phyloP scores from a whole-genome alignment of 2,329 filamentous ascomycete genomes.

The Leptographium wingfieldii region DNA sequence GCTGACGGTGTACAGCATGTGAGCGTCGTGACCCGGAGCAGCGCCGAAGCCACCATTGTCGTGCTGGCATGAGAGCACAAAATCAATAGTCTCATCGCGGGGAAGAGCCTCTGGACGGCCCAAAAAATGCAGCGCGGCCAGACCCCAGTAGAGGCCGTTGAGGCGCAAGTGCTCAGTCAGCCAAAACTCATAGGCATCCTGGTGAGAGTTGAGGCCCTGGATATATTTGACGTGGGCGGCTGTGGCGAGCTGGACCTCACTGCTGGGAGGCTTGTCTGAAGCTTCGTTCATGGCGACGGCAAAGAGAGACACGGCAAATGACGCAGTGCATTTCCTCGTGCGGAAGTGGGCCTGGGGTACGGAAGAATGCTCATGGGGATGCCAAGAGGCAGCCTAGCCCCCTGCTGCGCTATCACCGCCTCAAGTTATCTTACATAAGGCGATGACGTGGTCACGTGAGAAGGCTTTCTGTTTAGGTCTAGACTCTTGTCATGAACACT shows the following conservation, averaged over 20 bases:
- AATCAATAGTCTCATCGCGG: slow-evolving; percentile 69
- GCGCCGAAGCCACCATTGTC: slow-evolving; percentile 85
- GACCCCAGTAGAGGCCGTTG: slow-evolving; percentile 93
- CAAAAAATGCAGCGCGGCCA: slow-evolving; percentile 78
- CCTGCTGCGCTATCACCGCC: not conserved
- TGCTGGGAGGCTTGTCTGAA: slow-evolving; percentile 24
- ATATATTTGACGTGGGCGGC: slow-evolving; percentile 78
- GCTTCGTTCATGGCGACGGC: slow-evolving; percentile 19
- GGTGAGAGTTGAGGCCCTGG: slow-evolving; percentile 78
- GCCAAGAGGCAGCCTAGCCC: not conserved
- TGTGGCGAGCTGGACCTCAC: slow-evolving; percentile 30
- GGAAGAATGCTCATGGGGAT: not conserved
- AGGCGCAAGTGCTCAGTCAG: slow-evolving; percentile 92
- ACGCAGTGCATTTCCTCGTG: not conserved
- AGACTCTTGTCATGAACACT: not conserved
- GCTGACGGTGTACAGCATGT: slow-evolving; percentile 93
- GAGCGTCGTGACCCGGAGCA: slow-evolving; percentile 85
- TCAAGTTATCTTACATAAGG: not conserved
- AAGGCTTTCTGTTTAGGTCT: not conserved
- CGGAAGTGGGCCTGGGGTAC: not conserved
- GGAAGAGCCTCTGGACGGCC: slow-evolving; percentile 70
- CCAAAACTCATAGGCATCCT: slow-evolving; percentile 96
- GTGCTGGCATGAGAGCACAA: slow-evolving; percentile 90
- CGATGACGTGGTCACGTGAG: not conserved
- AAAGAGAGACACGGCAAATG: not conserved